Conservation (phyloP, 2,329 filamentous ascomycete species). For the Plectosphaerella plurivora region DNA sequence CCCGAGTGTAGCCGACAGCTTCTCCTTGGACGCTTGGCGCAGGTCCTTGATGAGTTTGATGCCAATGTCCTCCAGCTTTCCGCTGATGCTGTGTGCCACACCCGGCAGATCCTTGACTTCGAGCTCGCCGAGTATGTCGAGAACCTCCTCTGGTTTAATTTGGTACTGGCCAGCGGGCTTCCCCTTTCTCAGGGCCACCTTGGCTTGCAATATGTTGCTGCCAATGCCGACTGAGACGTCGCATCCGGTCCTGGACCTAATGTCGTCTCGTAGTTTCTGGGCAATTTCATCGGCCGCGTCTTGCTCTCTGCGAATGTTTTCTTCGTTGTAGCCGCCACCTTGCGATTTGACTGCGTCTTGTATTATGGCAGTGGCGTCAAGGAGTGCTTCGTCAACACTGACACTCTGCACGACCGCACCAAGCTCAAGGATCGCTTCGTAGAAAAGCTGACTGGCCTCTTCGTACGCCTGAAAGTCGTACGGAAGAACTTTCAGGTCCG, state of each 20-base stretch:
- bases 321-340: constrained; percentile 61
- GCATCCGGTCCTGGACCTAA: constrained; percentile 75
- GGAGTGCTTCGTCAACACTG: constrained; percentile 89
- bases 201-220: constrained; percentile 83
- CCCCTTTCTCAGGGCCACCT: constrained; percentile 82
- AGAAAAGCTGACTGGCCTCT: constrained; percentile 83
- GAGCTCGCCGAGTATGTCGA: constrained; percentile 72
- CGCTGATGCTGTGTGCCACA: constrained; percentile 84
- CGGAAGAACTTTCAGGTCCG: constrained; percentile 81
- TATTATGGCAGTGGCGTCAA: constrained; percentile 75
- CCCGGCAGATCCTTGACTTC: constrained; percentile 81
- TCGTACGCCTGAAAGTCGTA: constrained; percentile 97
- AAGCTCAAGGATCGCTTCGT: constrained; percentile 73
- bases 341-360: constrained; percentile 61
- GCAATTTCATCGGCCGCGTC: constrained; percentile 72
- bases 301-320: constrained; percentile 72
- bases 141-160: constrained; percentile 73
- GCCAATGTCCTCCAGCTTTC: constrained; percentile 83
- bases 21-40: constrained; percentile 70
- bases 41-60: constrained; percentile 81
- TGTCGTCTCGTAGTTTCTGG: constrained; percentile 56
- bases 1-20: constrained; percentile 67
- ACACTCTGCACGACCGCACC: constrained; percentile 90
- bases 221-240: constrained; percentile 92
- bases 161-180: constrained; percentile 94